These are phyloP conservation scores for Cutaneotrichosporon dermatis DNA, from an alignment of 1,284 basidiomycete genomes.

Conservation along the genomic window DNA sequence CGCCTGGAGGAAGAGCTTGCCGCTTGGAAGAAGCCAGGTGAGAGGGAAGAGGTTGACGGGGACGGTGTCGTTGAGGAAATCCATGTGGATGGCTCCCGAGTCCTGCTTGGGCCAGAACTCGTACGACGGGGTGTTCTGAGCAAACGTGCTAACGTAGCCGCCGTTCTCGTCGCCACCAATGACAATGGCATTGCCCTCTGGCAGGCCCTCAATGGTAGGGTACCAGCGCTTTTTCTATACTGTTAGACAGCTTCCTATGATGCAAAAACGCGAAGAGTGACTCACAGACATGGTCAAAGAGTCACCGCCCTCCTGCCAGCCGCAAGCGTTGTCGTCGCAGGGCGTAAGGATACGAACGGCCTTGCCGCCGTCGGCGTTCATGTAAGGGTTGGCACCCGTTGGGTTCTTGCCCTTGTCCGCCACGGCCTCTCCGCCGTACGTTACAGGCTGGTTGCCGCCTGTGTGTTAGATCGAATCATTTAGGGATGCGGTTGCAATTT, in stretches of 20 bases:
- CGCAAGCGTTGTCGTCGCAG: conserved; percentile 59
- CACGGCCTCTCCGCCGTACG: conserved; percentile 58
- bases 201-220: conserved; percentile 55
- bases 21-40: conserved; percentile 75
- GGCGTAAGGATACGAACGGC: conserved; percentile 63
- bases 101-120: conserved; percentile 68
- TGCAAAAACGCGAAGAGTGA: too few relatives aligned
- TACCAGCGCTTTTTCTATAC: conserved; percentile 67
- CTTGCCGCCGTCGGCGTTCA: conserved; percentile 62
- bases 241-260: conserved; percentile 31
- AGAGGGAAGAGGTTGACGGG: conserved; percentile 86
- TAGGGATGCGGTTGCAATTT: too few relatives aligned
- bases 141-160: conserved; percentile 62
- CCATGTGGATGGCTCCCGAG: conserved; percentile 57
- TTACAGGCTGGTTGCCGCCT: conserved; percentile 65
- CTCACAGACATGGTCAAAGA: conserved; percentile 58
- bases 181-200: conserved; percentile 54
- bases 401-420: conserved; percentile 32
- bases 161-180: conserved; percentile 48
- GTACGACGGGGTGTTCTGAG: conserved; percentile 74
- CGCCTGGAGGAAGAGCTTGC: conserved; percentile 68
- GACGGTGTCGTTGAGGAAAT: conserved; percentile 78
- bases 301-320: conserved; percentile 55
- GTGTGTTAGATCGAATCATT: neutral
- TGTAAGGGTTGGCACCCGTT: conserved; percentile 52